Base-by-base conservation (phyloP, 2,329 filamentous ascomycete genomes). In the Coniosporium tulheliwenetii region DNA sequence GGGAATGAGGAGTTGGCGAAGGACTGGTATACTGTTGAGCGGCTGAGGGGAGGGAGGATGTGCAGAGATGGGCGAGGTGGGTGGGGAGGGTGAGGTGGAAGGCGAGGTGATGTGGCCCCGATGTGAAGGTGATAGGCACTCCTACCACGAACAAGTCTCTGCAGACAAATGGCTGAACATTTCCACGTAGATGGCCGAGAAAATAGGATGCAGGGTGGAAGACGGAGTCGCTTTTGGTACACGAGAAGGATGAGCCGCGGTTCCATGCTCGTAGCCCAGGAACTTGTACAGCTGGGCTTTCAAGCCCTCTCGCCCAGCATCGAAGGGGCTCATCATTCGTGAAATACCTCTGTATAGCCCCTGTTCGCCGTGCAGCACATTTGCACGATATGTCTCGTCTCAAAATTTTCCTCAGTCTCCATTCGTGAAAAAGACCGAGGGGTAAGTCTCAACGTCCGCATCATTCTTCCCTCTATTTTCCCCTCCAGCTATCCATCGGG, bases 1-100 rank as follows among this genome's bases (percentile, higher is more conserved):
- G 68, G 63, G 4, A 85, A 91, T 54, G 85, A 93, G 67, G 82
- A 82, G 48, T 61, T 93, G 48, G 85, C 85, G 10, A 68, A 71
- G 49, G 63, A 78, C 41, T 85, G 70, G 55, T 85, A 77, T 60
- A 87, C 77, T 0, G 74, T 91, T 5, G 83, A 89, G 41, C 59
- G 71, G 48, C 64, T 93, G 46, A 54, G 80, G 53, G 73, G 51
- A 73, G 81, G 56, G 78, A 83, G 34, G 81, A 85, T 64, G 77
- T 91, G 9, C 63, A 68, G 59, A 70, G 65, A 47, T 91, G 81
- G 71, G 79, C 75, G 8, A 64, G 57, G 39, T 93, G 85, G 83
- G 80, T 85, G 42, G 71, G 75, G 5, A 71, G 70, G 49, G 66
- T 91, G 47, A 66, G 84, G 50, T 87, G 83, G 84, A 86, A 85